Evolutionary conservation across 345 rosid genomes (phyloP).

Genomic region (Hevea brasiliensis): DNA sequence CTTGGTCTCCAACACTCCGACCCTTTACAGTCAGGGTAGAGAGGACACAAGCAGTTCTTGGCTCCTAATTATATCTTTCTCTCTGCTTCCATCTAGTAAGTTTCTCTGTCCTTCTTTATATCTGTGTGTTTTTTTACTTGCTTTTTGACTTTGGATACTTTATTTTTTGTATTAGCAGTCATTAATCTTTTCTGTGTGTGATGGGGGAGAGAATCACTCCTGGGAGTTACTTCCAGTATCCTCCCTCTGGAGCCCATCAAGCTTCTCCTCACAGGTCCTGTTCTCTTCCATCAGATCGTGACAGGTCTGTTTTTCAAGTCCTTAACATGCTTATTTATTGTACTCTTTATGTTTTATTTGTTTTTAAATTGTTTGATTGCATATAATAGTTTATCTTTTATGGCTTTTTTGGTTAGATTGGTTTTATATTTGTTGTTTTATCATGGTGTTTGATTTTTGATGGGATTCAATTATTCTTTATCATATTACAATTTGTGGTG

Average conservation of each 20-base stretch:
- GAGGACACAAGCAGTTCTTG: constrained; percentile 3
- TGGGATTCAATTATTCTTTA: constrained; percentile 2
- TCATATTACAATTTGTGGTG: background rate
- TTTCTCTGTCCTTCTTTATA: background rate
- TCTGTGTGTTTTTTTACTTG: constrained; percentile 14
- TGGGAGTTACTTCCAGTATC: constrained; percentile 83
- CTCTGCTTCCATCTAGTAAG: constrained; percentile 16
- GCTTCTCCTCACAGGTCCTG: constrained; percentile 84
- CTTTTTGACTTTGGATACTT: background rate
- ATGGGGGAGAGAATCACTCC: constrained; percentile 90
- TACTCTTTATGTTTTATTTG: background rate
- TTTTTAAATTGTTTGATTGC: constrained; percentile 9
- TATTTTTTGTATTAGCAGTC: constrained; percentile 4
- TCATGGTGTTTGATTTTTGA: constrained; percentile 2
- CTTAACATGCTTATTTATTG: constrained; percentile 9
- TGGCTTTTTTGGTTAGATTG: constrained; percentile 5
- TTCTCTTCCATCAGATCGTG: constrained; percentile 70
- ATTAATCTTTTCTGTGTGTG: constrained; percentile 17
- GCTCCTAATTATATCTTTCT: background rate
- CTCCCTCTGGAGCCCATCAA: constrained; percentile 63
- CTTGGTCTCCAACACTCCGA: constrained; percentile 19
- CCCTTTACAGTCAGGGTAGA: no score
- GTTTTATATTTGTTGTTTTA: background rate
- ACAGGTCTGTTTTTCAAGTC: constrained; percentile 46
- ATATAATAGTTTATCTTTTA: constrained; percentile 19